Evolutionary conservation across 208 protist species (phyloP), one percentile per base, ranked within the genome.

Genomic region (Leishmania arabica): DNA sequence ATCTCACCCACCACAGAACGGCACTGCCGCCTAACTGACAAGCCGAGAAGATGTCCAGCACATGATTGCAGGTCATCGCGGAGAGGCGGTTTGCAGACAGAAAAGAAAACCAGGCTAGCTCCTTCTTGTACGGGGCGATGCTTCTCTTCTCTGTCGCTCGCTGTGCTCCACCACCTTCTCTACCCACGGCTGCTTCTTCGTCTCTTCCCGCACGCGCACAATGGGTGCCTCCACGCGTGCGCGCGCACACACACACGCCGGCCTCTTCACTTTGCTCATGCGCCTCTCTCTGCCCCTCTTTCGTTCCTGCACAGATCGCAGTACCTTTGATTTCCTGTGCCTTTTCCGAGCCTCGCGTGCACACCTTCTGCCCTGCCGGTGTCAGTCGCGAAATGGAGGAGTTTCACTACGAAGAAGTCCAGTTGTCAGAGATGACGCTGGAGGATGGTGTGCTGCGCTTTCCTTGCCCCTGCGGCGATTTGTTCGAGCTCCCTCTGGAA

Each of bases 401-500:
- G 58, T 97, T 93, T 77, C 92, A 97, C 87, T 98, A 98, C 82
- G 95, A 98, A 74, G 93, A 98, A 77, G 94, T 98, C 27, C 45
- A 78, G 56, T 87, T 98, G 73, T 84, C 77, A 31, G 93, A 98
- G 53, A 96, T 98, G 92, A 86, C 76, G 62, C 71, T 96, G 24
- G 94, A 98, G 60, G 89, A 90, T 75, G 86, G 80, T 19, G 82
- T 87, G 62, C 87, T 98, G 68, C 89, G 87, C 42, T 98, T 95
- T 72, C 95, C 96, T 0, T 98, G 96, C 82, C 96, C 96, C 8
- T 98, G 96, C 75, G 96, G 96, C 13, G 96, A 98, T 78, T 83
- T 97, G 34, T 98, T 98, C 75, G 93, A 97, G 77, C 92, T 98
- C 42, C 77, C 85, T 5, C 78, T 98, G 1, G 83, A 89, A 8